A percentile compares a stretch with the other conserved stretches of the same genome.
These are phyloP conservation scores for Cladosporium oxysporum DNA, from an alignment of 2,329 filamentous ascomycete genomes.

Conservation along the genomic window DNA sequence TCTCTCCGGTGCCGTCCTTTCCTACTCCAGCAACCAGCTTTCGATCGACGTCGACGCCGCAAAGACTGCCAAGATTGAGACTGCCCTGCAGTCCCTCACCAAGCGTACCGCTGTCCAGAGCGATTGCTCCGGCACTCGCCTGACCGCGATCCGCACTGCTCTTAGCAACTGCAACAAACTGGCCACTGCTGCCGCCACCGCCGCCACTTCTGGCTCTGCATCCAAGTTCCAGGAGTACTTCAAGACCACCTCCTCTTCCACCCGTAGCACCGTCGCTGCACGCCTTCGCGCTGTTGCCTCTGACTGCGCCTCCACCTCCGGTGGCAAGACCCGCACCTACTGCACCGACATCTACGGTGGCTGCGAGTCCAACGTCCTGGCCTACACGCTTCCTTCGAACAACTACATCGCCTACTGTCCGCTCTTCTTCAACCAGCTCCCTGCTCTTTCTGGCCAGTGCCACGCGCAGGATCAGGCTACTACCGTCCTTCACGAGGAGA, in stretches of 20 bases:
- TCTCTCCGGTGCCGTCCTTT: conserved; percentile 54
- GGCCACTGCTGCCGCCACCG: conserved; percentile 55
- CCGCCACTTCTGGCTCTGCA: conserved; percentile 50
- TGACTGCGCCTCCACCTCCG: conserved; percentile 56
- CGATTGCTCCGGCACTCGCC: conserved; percentile 50
- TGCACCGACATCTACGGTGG: conserved; percentile 59
- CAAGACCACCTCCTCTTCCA: conserved; percentile 54
- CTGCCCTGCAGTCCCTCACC: conserved; percentile 44
- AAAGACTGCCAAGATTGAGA: conserved; percentile 53
- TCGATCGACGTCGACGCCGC: conserved; percentile 59
- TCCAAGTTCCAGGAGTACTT: conserved; percentile 47
- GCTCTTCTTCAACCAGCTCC: conserved; percentile 58
- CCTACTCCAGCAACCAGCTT: conserved; percentile 62
- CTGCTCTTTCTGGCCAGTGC: conserved; percentile 54
- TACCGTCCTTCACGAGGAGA: conserved; percentile 66
- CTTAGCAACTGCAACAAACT: conserved; percentile 57
- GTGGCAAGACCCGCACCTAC: conserved; percentile 56
- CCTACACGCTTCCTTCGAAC: conserved; percentile 55
- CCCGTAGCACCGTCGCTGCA: conserved; percentile 53
- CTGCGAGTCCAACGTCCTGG: conserved; percentile 57
- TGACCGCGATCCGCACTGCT: conserved; percentile 51
- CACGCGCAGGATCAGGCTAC: conserved; percentile 66
- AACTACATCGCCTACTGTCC: conserved; percentile 63
- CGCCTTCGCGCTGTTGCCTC: conserved; percentile 55
- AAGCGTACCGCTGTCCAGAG: conserved; percentile 57